phyloP scores from a whole-genome alignment of 352 stramenopile genomes.

The Phytophthora chlamydospora region DNA sequence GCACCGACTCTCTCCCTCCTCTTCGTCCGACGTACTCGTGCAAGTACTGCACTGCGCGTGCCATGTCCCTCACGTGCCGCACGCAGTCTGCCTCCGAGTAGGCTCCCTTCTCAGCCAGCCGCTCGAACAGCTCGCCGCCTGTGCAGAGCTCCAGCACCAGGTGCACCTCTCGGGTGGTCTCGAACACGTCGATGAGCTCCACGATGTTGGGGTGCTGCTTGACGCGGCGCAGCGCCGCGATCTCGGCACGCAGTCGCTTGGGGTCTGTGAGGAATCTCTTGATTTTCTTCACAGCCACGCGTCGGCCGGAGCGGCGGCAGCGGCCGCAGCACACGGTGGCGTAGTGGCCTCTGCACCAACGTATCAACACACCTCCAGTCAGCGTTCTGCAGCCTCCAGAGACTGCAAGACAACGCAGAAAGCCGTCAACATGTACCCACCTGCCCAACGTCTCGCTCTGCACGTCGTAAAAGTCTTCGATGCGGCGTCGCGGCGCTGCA shows the following conservation, averaged over 20 bases:
- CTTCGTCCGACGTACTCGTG: conserved; percentile 48
- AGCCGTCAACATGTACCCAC: conserved; percentile 23
- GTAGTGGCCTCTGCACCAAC: conserved; percentile 61
- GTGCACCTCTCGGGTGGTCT: conserved; percentile 78
- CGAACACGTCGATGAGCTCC: conserved; percentile 80
- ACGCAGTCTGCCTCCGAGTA: conserved; percentile 86
- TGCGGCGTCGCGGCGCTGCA: conserved; percentile 36
- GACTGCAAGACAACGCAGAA: background rate
- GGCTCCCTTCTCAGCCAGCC: conserved; percentile 77
- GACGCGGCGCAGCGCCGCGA: conserved; percentile 61
- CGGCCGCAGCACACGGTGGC: conserved; percentile 64
- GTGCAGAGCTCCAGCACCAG: conserved; percentile 85
- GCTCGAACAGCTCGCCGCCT: conserved; percentile 83
- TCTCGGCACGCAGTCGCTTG: conserved; percentile 66
- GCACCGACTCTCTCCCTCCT: background rate
- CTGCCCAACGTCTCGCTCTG: conserved; percentile 53
- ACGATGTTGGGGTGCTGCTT: conserved; percentile 80
- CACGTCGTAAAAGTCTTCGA: conserved; percentile 68
- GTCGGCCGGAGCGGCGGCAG: conserved; percentile 54
- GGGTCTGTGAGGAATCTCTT: conserved; percentile 81
- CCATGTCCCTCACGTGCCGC: conserved; percentile 75
- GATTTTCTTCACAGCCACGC: conserved; percentile 86
- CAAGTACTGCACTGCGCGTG: conserved; percentile 70
- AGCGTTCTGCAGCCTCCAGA: conserved; percentile 3
- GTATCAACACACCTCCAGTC: background rate